A percentile compares a stretch with the other conserved stretches of the same genome.
These are phyloP conservation scores for Diaporthe helianthi DNA, from an alignment of 2,329 filamentous ascomycete species.

Conservation along the genomic window DNA sequence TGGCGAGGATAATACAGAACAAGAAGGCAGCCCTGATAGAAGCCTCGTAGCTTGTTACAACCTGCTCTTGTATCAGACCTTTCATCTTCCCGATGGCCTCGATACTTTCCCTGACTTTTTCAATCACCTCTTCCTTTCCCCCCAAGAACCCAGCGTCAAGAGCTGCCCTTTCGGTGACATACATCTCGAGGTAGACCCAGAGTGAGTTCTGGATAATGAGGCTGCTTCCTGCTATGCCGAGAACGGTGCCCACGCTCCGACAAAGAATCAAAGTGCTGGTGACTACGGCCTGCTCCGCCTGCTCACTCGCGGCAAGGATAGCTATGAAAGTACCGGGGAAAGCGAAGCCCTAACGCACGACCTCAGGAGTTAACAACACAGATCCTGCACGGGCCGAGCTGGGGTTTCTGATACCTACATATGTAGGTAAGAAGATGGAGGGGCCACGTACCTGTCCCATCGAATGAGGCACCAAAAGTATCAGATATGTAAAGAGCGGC, in stretches of 20 bases:
- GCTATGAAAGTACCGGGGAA: slow-evolving; percentile 71
- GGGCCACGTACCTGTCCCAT: slow-evolving; percentile 52
- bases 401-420: neutral
- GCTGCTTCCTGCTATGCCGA: slow-evolving; percentile 76
- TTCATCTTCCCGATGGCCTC: slow-evolving; percentile 57
- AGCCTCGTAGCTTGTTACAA: slow-evolving; percentile 61
- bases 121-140: slow-evolving; percentile 60
- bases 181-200: slow-evolving; percentile 61
- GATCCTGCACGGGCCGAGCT: neutral
- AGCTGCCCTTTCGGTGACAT: slow-evolving; percentile 58
- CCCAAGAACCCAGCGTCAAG: slow-evolving; percentile 44
- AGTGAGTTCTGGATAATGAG: slow-evolving; percentile 77
- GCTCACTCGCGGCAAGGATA: slow-evolving; percentile 64
- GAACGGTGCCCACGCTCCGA: slow-evolving; percentile 72
- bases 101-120: slow-evolving; percentile 59
- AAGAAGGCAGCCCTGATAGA: slow-evolving; percentile 57
- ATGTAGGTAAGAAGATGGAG: neutral
- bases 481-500: slow-evolving; percentile 59
- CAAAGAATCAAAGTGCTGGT: slow-evolving; percentile 76
- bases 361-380: neutral
- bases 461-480: slow-evolving; percentile 62
- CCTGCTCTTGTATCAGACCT: slow-evolving; percentile 58
- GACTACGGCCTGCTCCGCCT: slow-evolving; percentile 70
- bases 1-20: slow-evolving; percentile 53
- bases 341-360: slow-evolving; percentile 60